phyloP scores from a whole-genome alignment of 2,329 filamentous ascomycete genomes.

The Colletotrichum spinosum region DNA sequence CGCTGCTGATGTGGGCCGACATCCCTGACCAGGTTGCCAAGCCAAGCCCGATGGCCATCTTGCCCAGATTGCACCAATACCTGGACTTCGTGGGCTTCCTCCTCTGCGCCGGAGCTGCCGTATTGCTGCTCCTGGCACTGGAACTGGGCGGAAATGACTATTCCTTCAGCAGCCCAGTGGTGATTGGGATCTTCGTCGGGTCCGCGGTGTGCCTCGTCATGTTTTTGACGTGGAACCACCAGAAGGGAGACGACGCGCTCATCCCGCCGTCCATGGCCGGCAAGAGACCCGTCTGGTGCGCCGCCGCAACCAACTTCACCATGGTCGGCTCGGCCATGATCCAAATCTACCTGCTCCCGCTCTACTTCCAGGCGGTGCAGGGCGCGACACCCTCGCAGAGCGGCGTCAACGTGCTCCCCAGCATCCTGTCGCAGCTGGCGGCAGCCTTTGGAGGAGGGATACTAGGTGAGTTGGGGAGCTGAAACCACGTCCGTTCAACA shows the following conservation, averaged over 20 bases:
- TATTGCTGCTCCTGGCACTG: constrained; percentile 49
- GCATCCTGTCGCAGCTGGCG: constrained; percentile 42
- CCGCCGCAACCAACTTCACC: constrained; percentile 54
- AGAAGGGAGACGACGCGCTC: constrained; percentile 42
- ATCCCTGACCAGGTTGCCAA: constrained; percentile 51
- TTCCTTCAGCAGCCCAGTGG: constrained; percentile 41
- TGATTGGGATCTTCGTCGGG: constrained; percentile 42
- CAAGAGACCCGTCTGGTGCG: constrained; percentile 43
- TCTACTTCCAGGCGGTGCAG: constrained; percentile 50
- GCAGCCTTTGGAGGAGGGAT: constrained; percentile 39
- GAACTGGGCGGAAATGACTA: constrained; percentile 46
- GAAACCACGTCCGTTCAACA: background rate
- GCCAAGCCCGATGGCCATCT: constrained; percentile 44
- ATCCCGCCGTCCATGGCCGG: constrained; percentile 40
- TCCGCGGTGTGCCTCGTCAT: constrained; percentile 35
- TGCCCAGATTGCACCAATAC: constrained; percentile 51
- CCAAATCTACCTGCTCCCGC: constrained; percentile 46
- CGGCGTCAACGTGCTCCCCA: constrained; percentile 48
- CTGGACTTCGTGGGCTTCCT: constrained; percentile 39
- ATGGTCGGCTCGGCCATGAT: constrained; percentile 29
- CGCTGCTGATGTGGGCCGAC: constrained; percentile 46
- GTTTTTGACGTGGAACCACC: constrained; percentile 42
- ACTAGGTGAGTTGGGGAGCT: constrained; percentile 39
- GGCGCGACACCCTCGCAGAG: constrained; percentile 44
- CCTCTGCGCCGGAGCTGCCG: constrained; percentile 44